These are phyloP conservation scores for Malassezia japonica DNA, from an alignment of 1,284 basidiomycete species.

Conservation along the genomic window DNA sequence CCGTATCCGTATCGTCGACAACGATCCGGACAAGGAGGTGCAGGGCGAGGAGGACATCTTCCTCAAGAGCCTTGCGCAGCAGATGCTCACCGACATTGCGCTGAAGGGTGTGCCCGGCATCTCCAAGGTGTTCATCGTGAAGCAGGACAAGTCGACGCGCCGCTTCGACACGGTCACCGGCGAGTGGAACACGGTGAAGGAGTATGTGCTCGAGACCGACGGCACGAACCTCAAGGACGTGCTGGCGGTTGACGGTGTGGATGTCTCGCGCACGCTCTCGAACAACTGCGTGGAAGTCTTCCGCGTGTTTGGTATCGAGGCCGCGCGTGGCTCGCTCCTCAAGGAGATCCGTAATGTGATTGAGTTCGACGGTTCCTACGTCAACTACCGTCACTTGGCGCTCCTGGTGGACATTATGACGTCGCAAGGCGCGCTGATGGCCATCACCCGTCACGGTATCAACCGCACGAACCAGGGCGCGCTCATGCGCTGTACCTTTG, in stretches of 20 bases:
- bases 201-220: slow-evolving; percentile 97
- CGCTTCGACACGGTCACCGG: slow-evolving; percentile 50
- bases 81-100: slow-evolving; percentile 91
- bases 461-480: slow-evolving; percentile 70
- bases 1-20: slow-evolving; percentile 79
- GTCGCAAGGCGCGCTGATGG: slow-evolving; percentile 87
- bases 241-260: slow-evolving; percentile 88
- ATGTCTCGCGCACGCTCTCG: slow-evolving; percentile 81
- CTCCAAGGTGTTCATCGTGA: slow-evolving; percentile 81
- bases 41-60: slow-evolving; percentile 93
- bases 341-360: slow-evolving; percentile 76
- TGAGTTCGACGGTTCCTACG: slow-evolving; percentile 98
- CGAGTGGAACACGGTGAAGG: slow-evolving; percentile 50
- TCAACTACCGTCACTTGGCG: slow-evolving; percentile 95
- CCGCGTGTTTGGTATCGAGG: slow-evolving; percentile 95
- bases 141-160: slow-evolving; percentile 62
- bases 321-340: slow-evolving; percentile 83
- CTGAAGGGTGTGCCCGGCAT: slow-evolving; percentile 80
- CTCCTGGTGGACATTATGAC: slow-evolving; percentile 98
- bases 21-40: slow-evolving; percentile 80
- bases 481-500: slow-evolving; percentile 95
- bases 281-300: slow-evolving; percentile 96
- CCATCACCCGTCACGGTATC: slow-evolving; percentile 98
- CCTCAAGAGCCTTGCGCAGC: slow-evolving; percentile 87
- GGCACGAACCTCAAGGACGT: slow-evolving; percentile 56